A percentile compares a stretch with the other conserved stretches of the same genome.
Conservation (phyloP, 140 eudicot genomes). For the Erigeron philadelphicus region DNA sequence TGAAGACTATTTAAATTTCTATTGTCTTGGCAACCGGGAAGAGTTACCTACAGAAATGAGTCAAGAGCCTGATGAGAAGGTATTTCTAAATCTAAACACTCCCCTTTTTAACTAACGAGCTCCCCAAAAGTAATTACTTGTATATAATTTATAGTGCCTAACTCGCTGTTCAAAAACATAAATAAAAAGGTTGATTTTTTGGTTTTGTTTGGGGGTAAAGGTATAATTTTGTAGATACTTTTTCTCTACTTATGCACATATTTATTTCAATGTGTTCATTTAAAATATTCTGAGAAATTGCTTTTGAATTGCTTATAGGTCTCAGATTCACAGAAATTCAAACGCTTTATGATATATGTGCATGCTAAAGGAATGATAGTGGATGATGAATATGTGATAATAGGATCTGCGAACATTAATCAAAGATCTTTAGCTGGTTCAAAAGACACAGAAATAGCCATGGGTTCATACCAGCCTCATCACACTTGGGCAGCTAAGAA, state of each 20-base stretch:
- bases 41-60: conserved; percentile 35
- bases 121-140: neutral
- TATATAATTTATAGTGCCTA: neutral
- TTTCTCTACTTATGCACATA: neutral
- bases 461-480: conserved; percentile 84
- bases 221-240: neutral
- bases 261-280: neutral
- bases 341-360: conserved; percentile 72
- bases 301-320: conserved; percentile 34
- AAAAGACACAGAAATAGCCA: conserved; percentile 81
- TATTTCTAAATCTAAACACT: conserved; percentile 5
- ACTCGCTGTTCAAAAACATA: no score
- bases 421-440: conserved; percentile 86
- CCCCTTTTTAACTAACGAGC: neutral
- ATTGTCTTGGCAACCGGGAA: conserved; percentile 87
- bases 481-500: conserved; percentile 54
- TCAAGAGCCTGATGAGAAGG: conserved; percentile 41
- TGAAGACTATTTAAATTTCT: conserved; percentile 77
- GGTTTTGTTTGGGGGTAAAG: neutral
- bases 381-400: conserved; percentile 69
- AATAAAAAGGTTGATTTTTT: no score
- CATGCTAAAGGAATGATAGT: conserved; percentile 84
- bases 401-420: conserved; percentile 76
- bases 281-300: conserved; percentile 24
- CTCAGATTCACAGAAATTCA: conserved; percentile 50